Evolutionary conservation across 2,329 filamentous ascomycete species (phyloP), one percentile per base, ranked within the genome.

Genomic region (Tolypocladium nubicola): DNA sequence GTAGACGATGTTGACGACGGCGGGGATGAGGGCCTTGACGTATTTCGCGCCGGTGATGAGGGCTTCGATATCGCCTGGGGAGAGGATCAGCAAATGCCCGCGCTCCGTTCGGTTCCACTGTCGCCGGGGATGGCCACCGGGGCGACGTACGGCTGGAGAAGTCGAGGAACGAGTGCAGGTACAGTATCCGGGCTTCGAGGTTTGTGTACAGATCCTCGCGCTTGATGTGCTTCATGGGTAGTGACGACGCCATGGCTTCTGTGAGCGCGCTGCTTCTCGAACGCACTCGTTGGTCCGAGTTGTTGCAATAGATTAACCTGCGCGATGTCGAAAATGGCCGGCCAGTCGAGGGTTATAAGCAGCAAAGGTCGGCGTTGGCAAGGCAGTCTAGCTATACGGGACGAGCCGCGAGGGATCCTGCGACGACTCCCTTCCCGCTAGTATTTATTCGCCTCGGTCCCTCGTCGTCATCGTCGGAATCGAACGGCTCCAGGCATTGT

Each of bases 1-100:
- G 76, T 93, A 94, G 39, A 93, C 87, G 59, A 91, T 88, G 71
- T 92, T 90, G 66, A 93, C 88, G 26, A 94, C 81, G 52, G 88
- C 86, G 1, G 90, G 90, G 61, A 93, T 90, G 38, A 93, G 80
- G n/a, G 86, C 83, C 66, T 87, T 88, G 74, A 91, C 86, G 73
- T 90, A 90, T 70, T 90, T 90, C 59, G 83, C 77, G 61, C 87
- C 88, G 3, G 78, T 76, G 16, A 82, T 77, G 41, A 92, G 79
- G 43, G 87, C 87, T 62, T 88, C 85, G 57, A 90, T 84, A 66
- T 91, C 88, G 60, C 80, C 88, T 89, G 59, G 10, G 4, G 23
- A 11, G 33, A n/a, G 2, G 2, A 4, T 49, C 16, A 50, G 47
- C 47, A 50, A 47, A 30, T 14, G 3, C 23, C 14, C 6, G 23